These are phyloP conservation scores for Fusarium scirpi DNA, from an alignment of 2,329 filamentous ascomycete genomes.

Conservation along the genomic window DNA sequence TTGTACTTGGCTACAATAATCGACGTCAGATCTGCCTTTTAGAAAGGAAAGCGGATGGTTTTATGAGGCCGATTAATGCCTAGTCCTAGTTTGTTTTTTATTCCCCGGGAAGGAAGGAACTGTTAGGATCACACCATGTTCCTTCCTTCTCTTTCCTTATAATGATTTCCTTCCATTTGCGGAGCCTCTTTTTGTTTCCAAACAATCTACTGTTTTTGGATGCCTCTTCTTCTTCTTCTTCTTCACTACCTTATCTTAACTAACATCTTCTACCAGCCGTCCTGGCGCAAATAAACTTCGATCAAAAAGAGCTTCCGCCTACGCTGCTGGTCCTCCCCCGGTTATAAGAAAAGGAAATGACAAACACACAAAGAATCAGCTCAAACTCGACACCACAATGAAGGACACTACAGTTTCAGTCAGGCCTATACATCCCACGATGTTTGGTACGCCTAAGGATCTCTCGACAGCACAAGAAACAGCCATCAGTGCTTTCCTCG, in stretches of 20 bases:
- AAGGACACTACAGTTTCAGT: conserved; percentile 40
- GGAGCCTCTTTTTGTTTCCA: conserved; percentile 11
- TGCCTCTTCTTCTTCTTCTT: neutral
- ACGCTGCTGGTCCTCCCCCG: conserved; percentile 31
- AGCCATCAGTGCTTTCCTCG: conserved; percentile 30
- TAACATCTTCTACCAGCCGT: conserved; percentile 37
- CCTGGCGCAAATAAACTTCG: conserved; percentile 46
- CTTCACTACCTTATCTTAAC: neutral
- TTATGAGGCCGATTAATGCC: conserved; percentile 43
- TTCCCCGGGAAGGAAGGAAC: conserved; percentile 6
- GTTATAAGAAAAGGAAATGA: conserved; percentile 26
- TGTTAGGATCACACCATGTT: conserved; percentile 23
- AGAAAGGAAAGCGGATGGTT: conserved; percentile 24
- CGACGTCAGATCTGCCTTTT: conserved; percentile 40
- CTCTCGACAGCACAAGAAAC: conserved; percentile 38
- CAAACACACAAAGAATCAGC: conserved; percentile 20
- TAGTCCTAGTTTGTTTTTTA: conserved; percentile 29
- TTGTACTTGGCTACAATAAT: neutral
- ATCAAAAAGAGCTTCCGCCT: conserved; percentile 42
- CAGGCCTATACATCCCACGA: conserved; percentile 38
- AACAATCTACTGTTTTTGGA: conserved; percentile 9
- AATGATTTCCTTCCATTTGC: neutral
- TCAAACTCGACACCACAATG: conserved; percentile 34
- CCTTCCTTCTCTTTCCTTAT: neutral
- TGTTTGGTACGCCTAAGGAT: conserved; percentile 37